Evolutionary conservation across 192 early-diverging fungal genomes (phyloP), one percentile per base, ranked within the genome.

Genomic region (Coemansia sp.): DNA sequence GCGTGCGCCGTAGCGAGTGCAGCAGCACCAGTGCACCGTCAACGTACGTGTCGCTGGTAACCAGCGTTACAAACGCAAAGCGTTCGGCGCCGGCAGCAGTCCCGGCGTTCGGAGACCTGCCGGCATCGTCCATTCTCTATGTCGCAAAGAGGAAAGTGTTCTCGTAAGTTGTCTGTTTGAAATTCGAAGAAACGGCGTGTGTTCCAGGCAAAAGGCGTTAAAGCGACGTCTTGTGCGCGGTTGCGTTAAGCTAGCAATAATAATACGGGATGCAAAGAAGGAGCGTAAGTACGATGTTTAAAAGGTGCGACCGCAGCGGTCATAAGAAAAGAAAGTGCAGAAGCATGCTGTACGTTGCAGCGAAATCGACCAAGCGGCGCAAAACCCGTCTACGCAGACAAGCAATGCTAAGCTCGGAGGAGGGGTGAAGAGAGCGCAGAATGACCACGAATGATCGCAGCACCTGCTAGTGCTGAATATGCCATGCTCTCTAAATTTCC

Each of bases 21-120:
- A 86, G 86, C 47, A 97, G 83, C 5, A 91, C 87, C 22, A 93
- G 75, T 2, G 93, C 93, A 6, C 94, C 94, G 39, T 88, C 84
- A 25, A 93, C 87, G 66, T 98, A 97, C 5, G 73, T 77, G 67
- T 96, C 93, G 53, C 85, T 87, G 23, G 94, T 92, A 22, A 97
- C 86, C 24, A 98, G 87, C 10, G 96, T 98, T 48, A 88, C 88
- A 69, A 84, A 97, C 5, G 91, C 93, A 63, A 70, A 80, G 56
- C 74, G 24, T 1, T 29, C 29, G 27, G 17, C 12, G 5, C 11
- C 41, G 41, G 41, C 41, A 15, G 41, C 41, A 4, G 41, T 55
- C 53, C 4, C 29, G 9, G 61, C n/a, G 21, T 47, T 37, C 9
- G 22, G 62, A 41, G 43, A 45, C 24, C 23, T 14, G 58, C 25